phyloP scores from a whole-genome alignment of 2,329 filamentous ascomycete species.

The Cytospora schulzeri region DNA sequence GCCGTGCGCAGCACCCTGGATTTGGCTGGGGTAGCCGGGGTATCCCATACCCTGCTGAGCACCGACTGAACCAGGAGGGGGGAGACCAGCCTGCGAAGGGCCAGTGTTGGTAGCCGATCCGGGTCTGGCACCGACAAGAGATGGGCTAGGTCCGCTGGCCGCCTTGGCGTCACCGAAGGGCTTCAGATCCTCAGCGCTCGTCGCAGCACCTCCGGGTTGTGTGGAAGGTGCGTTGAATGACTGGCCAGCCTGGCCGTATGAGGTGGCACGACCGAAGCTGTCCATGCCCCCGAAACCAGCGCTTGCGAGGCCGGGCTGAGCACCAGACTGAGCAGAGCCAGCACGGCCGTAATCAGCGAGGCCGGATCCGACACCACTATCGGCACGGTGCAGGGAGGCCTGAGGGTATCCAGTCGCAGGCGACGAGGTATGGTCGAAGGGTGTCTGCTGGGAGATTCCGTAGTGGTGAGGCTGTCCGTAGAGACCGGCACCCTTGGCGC shows the following conservation, averaged over 20 bases:
- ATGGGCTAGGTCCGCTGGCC: slow-evolving; percentile 57
- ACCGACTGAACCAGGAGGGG: slow-evolving; percentile 51
- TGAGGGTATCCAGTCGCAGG: slow-evolving; percentile 57
- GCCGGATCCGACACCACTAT: slow-evolving; percentile 52
- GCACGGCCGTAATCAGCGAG: slow-evolving; percentile 58
- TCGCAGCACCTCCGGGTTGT: slow-evolving; percentile 47
- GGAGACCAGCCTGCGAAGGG: slow-evolving; percentile 55
- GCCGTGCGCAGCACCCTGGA: slow-evolving; percentile 48
- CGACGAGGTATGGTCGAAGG: slow-evolving; percentile 58
- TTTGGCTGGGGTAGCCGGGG: slow-evolving; percentile 57
- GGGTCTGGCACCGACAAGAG: slow-evolving; percentile 57
- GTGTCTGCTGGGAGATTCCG: slow-evolving; percentile 57
- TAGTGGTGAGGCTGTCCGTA: slow-evolving; percentile 59
- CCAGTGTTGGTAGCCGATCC: slow-evolving; percentile 60
- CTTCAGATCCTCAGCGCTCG: slow-evolving; percentile 58
- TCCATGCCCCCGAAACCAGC: slow-evolving; percentile 57
- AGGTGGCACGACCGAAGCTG: slow-evolving; percentile 55
- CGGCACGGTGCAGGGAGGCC: slow-evolving; percentile 54
- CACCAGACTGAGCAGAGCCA: slow-evolving; percentile 51
- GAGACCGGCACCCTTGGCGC: slow-evolving; percentile 54
- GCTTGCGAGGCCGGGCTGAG: slow-evolving; percentile 52
- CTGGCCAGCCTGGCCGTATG: slow-evolving; percentile 58
- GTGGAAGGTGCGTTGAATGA: slow-evolving; percentile 53
- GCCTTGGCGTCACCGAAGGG: slow-evolving; percentile 60
- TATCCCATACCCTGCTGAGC: slow-evolving; percentile 57